Conservation (phyloP, 2,329 filamentous ascomycete genomes). For the Aspergillus sp. region DNA sequence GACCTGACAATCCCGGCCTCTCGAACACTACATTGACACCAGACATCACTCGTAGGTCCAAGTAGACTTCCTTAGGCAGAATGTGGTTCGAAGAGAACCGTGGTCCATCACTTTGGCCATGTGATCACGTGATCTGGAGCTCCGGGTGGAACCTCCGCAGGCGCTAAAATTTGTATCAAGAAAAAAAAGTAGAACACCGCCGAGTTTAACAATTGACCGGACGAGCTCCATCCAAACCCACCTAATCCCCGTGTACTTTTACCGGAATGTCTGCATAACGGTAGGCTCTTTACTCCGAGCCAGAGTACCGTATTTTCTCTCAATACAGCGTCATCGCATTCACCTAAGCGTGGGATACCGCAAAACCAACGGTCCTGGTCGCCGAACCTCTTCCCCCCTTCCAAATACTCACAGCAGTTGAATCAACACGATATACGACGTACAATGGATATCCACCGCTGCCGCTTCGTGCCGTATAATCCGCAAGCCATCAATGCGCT, state of each 20-base stretch:
- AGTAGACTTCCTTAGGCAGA: neutral
- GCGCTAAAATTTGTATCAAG: constrained; percentile 29
- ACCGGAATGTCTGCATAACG: constrained; percentile 24
- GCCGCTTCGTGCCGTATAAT: constrained; percentile 91
- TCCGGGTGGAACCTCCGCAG: constrained; percentile 20
- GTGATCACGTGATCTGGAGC: constrained; percentile 21
- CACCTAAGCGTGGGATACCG: neutral
- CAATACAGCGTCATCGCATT: constrained; percentile 2
- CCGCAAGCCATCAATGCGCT: constrained; percentile 90
- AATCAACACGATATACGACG: neutral
- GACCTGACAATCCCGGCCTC: neutral
- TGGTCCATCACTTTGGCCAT: neutral
- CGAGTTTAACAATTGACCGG: constrained; percentile 9
- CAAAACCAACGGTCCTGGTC: neutral
- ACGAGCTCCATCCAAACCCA: constrained; percentile 4
- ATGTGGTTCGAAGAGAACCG: neutral
- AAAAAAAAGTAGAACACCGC: constrained; percentile 21
- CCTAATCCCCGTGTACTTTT: neutral
- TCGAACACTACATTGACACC: neutral
- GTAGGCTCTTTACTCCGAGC: constrained; percentile 22
- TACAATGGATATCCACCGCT: constrained; percentile 92
- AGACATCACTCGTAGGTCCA: neutral
- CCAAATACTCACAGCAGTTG: neutral
- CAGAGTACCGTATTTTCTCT: constrained; percentile 12
- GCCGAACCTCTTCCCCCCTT: neutral